Evolutionary conservation across 371 early-diverging fungal species (phyloP).

Genomic region (Lichtheimia ornata): DNA sequence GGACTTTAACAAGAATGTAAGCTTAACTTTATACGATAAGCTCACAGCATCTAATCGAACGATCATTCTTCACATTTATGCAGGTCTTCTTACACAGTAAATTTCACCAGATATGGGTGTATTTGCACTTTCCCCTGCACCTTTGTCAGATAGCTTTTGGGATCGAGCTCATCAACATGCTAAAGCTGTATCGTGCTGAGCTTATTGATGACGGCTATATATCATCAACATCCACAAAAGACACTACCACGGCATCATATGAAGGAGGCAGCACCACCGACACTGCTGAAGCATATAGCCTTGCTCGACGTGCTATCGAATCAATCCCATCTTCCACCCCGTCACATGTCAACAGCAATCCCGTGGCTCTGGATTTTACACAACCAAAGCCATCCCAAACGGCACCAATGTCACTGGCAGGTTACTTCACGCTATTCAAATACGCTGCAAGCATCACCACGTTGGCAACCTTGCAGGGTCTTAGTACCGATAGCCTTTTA

Average conservation of each 20-base stretch:
- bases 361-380: conserved; percentile 21
- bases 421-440: conserved; percentile 18
- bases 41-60: no score
- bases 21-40: no score
- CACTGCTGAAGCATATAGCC: background rate
- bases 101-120: conserved; percentile 1
- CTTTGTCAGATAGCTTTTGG: background rate
- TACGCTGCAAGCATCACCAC: conserved; percentile 15
- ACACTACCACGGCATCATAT: background rate
- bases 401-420: conserved; percentile 3
- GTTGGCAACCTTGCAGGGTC: conserved; percentile 14
- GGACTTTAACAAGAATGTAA: conserved; percentile 52
- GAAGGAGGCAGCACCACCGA: background rate
- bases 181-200: background rate
- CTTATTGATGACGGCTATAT: background rate
- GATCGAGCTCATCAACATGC: background rate
- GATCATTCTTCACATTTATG: no score
- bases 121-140: background rate
- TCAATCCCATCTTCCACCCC: background rate
- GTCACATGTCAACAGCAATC: no score
- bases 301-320: background rate
- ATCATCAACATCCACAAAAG: no score
- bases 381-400: conserved; percentile 41
- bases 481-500: background rate
- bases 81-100: conserved; percentile 1